A percentile compares a stretch with the other conserved stretches of the same genome.
Conservation (phyloP, 2,329 filamentous ascomycete species). For the Phialemoniopsis sp. region DNA sequence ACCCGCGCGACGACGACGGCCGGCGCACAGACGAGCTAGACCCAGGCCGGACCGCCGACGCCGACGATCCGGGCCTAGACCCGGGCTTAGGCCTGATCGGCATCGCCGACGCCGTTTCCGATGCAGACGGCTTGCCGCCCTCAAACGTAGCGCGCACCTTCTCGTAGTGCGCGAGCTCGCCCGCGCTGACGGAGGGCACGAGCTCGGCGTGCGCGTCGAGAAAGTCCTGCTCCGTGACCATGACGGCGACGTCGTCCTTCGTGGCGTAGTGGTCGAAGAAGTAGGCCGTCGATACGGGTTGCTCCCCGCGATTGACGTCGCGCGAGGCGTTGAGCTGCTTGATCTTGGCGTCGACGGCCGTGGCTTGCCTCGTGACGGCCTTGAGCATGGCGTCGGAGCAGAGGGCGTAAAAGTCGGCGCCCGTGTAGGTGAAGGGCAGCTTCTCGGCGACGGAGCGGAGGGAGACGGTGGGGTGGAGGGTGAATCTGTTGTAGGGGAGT, state of each 20-base stretch:
- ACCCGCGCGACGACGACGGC: too few species aligned
- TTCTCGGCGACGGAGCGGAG: conserved; percentile 68
- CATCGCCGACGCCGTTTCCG: conserved; percentile 24
- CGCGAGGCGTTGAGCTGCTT: conserved; percentile 56
- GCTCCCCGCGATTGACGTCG: conserved; percentile 2
- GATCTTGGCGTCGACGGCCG: conserved; percentile 79
- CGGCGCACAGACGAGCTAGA: too few species aligned
- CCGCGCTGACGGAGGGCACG: conserved; percentile 88
- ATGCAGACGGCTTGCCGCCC: conserved; percentile 46
- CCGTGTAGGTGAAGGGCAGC: conserved; percentile 93
- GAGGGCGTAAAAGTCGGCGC: conserved; percentile 93
- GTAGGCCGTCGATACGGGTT: conserved; percentile 72
- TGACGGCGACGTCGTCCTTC: conserved; percentile 77
- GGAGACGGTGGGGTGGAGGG: conserved; percentile 73
- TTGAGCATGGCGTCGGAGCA: conserved; percentile 99
- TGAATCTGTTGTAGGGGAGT: conserved; percentile 59
- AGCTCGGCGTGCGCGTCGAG: conserved; percentile 75
- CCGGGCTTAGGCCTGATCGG: conserved; percentile 15
- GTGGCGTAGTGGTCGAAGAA: conserved; percentile 93
- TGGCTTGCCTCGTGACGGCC: conserved; percentile 87
- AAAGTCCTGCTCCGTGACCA: conserved; percentile 89
- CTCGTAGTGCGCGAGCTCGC: conserved; percentile 90
- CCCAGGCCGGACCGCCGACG: too few species aligned
- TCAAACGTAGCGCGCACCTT: conserved; percentile 81
- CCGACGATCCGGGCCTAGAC: conserved; percentile 7